These are phyloP conservation scores for Trichoderma simmonsii DNA, from an alignment of 2,329 filamentous ascomycete genomes.

Conservation along the genomic window DNA sequence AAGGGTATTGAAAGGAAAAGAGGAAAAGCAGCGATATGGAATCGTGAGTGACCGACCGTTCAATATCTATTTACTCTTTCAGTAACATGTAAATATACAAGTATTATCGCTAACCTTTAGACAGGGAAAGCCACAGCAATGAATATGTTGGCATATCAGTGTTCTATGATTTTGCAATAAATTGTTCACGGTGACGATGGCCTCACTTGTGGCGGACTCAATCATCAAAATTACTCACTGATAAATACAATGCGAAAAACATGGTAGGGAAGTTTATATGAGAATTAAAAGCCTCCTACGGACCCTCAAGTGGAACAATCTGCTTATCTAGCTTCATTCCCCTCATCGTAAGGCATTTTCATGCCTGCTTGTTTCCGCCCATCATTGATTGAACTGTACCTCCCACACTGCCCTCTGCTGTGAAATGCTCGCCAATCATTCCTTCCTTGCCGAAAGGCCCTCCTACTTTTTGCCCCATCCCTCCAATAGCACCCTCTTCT, in stretches of 20 bases:
- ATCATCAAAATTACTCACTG: no score
- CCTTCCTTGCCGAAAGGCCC: not conserved
- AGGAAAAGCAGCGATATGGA: not conserved
- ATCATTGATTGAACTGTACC: not conserved
- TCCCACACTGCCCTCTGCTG: not conserved
- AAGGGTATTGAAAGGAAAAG: not conserved
- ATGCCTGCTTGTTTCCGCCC: not conserved
- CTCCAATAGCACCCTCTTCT: not conserved
- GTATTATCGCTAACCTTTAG: not conserved
- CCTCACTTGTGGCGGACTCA: not conserved
- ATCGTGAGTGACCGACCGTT: not conserved
- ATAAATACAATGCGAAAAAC: not conserved
- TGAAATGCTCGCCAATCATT: not conserved
- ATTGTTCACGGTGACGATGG: not conserved
- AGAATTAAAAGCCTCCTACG: not conserved
- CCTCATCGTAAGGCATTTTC: not conserved
- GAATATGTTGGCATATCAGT: not conserved
- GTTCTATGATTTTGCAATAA: not conserved
- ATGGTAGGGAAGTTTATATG: no score
- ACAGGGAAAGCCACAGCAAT: not conserved
- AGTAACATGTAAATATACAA: not conserved
- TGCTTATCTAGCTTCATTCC: not conserved
- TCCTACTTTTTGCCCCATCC: not conserved
- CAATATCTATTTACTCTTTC: not conserved
- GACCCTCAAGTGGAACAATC: not conserved